Evolutionary conservation across 2,329 filamentous ascomycete species (phyloP).

Genomic region (Penicillium thymicola): DNA sequence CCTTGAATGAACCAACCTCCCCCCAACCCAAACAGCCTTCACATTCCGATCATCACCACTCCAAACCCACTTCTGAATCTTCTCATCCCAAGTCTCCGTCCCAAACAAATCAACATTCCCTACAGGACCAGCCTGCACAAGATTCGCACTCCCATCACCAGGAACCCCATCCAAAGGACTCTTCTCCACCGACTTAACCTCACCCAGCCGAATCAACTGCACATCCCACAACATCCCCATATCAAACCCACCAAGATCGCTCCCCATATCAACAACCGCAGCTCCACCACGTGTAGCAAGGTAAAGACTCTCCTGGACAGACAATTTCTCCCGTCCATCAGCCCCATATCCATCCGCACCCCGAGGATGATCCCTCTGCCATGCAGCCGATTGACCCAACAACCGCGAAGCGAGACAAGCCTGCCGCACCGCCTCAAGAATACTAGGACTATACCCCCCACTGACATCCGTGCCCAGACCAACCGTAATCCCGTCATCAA

Average conservation of each 20-base stretch:
- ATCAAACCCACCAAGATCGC: constrained; percentile 74
- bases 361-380: constrained; percentile 7
- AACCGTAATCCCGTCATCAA: constrained; percentile 71
- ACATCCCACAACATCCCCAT: constrained; percentile 88
- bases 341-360: background rate
- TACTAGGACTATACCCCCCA: constrained; percentile 77
- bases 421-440: constrained; percentile 79
- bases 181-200: constrained; percentile 29
- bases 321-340: constrained; percentile 60
- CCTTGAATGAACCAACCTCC: constrained; percentile 67
- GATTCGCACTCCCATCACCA: background rate
- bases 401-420: constrained; percentile 74
- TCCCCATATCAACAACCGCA: constrained; percentile 69
- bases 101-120: constrained; percentile 85
- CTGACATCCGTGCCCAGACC: constrained; percentile 89
- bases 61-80: constrained; percentile 90
- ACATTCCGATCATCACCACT: constrained; percentile 92
- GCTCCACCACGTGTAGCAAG: constrained; percentile 88
- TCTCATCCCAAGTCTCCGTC: constrained; percentile 84
- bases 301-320: constrained; percentile 81
- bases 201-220: constrained; percentile 69
- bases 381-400: constrained; percentile 51
- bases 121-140: constrained; percentile 44
- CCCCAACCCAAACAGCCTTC: constrained; percentile 81
- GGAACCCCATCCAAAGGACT: constrained; percentile 11